Evolutionary conservation across 140 eudicot genomes (phyloP), one percentile per base, ranked within the genome.

Genomic region (Oenanthe javanica): DNA sequence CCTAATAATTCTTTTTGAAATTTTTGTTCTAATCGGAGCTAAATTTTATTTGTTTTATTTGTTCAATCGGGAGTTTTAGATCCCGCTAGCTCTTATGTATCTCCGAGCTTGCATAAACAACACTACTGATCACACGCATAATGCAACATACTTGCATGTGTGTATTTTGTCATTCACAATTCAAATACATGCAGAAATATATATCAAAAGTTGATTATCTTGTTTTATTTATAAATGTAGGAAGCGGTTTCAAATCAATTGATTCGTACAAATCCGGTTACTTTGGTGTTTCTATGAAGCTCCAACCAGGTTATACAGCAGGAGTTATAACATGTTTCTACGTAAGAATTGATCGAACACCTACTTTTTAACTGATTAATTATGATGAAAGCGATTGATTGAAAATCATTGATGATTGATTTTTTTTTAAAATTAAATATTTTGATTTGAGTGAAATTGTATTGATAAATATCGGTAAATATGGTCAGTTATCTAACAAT

Each of bases 221-320:
- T 51, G 19, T 25, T 5, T 2, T 49, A 75, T 75, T 46, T 40
- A 3, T 55, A 6, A 48, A 80, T 70, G 18, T 81, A 89, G 93
- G 98, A 74, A 93, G 98, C 15, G 98, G 98, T 42, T 93, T 91
- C 89, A 91, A 91, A 84, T 93, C 98, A 0, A 79, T 80, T 14
- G 82, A 63, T 52, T 74, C 86, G 1, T 93, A 89, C 46, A 77
- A 80, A 23, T 93, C 97, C 0, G 98, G 98, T 23, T 93, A 89
- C 79, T 93, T 93, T 77, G 89, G 89, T 23, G 85, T 96, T 0
- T 67, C 88, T 1, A 74, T 93, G 18, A 93, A 93, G 85, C 96
- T 93, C 72, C 98, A 93, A 7, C 91, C 97, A 1, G 97, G 98
- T 77, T 93, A 93, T 82, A 93, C 98, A 19, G 98, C 98, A 0